Evolutionary conservation across 192 early-diverging fungal genomes (phyloP).

Genomic region (Coemansia sp.): DNA sequence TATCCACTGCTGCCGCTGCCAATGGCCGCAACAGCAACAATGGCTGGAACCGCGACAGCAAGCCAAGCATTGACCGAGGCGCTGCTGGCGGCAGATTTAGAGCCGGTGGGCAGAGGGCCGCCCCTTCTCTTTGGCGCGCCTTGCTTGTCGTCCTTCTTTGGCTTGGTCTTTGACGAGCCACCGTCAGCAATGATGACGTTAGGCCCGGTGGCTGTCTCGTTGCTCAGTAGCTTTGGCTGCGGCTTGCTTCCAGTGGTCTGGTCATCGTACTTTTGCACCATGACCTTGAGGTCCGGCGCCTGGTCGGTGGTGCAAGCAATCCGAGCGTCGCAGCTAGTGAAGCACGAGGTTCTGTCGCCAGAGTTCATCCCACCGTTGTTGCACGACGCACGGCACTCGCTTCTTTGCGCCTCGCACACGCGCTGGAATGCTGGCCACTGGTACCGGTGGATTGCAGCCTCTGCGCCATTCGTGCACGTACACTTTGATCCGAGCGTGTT

Average conservation of each 20-base stretch:
- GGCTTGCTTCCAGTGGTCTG: conserved; percentile 40
- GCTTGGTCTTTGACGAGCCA: conserved; percentile 28
- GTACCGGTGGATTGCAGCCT: conserved; percentile 47
- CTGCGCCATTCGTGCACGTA: conserved; percentile 49
- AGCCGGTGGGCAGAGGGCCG: conserved; percentile 35
- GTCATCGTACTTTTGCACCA: conserved; percentile 52
- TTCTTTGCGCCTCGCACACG: conserved; percentile 48
- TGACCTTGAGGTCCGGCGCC: conserved; percentile 50
- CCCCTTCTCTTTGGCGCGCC: conserved; percentile 32
- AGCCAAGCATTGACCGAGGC: conserved; percentile 9
- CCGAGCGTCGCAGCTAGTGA: conserved; percentile 47
- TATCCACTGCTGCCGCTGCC: conserved; percentile 10
- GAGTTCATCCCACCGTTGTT: conserved; percentile 26
- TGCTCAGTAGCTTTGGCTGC: conserved; percentile 3
- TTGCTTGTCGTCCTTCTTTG: conserved; percentile 21
- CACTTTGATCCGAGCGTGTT: conserved; percentile 53
- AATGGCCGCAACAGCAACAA: conserved; percentile 12
- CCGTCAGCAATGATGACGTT: conserved; percentile 7
- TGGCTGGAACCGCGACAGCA: conserved; percentile 13
- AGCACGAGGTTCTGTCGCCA: conserved; percentile 37
- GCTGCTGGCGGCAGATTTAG: not conserved
- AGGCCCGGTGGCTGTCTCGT: not conserved
- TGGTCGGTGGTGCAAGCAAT: conserved; percentile 35
- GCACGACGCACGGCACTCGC: conserved; percentile 43
- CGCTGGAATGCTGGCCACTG: conserved; percentile 57